phyloP scores from a whole-genome alignment of 345 rosid genomes.

The Eucalyptus victrix region DNA sequence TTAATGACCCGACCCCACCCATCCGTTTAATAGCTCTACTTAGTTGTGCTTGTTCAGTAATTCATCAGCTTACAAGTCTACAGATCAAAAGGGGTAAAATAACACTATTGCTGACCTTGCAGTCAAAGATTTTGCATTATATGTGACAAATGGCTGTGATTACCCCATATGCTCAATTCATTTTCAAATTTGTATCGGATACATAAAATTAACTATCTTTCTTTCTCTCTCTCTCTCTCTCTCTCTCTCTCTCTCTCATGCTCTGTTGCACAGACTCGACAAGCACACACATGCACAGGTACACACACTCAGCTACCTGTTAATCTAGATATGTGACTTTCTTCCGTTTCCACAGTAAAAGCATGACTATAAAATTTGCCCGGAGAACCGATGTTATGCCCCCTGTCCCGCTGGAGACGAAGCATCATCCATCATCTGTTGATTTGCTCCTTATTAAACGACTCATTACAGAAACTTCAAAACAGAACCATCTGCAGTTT shows the following conservation, averaged over 20 bases:
- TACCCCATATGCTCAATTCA: no score
- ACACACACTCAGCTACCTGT: neutral
- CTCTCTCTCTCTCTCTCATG: neutral
- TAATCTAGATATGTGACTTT: neutral
- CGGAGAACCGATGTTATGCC: slow-evolving; percentile 96
- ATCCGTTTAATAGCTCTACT: no score
- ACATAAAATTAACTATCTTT: no score
- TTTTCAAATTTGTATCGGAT: no score
- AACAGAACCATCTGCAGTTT: slow-evolving; percentile 75
- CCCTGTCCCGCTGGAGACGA: slow-evolving; percentile 88
- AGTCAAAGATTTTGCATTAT: slow-evolving; percentile 96
- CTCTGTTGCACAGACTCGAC: neutral
- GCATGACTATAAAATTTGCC: slow-evolving; percentile 67
- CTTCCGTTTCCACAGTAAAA: slow-evolving; percentile 45
- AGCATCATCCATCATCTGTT: slow-evolving; percentile 95
- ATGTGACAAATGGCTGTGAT: slow-evolving; percentile 9
- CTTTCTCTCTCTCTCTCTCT: no score
- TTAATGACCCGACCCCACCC: no score
- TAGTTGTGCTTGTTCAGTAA: neutral
- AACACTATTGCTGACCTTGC: slow-evolving; percentile 10
- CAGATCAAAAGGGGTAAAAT: neutral
- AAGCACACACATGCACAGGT: neutral
- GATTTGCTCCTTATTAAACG: slow-evolving; percentile 89
- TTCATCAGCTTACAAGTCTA: neutral
- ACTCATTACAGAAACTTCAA: slow-evolving; percentile 78